Conservation (phyloP, 2,329 filamentous ascomycete species). For the Paracorniculantispora psalliotae region DNA sequence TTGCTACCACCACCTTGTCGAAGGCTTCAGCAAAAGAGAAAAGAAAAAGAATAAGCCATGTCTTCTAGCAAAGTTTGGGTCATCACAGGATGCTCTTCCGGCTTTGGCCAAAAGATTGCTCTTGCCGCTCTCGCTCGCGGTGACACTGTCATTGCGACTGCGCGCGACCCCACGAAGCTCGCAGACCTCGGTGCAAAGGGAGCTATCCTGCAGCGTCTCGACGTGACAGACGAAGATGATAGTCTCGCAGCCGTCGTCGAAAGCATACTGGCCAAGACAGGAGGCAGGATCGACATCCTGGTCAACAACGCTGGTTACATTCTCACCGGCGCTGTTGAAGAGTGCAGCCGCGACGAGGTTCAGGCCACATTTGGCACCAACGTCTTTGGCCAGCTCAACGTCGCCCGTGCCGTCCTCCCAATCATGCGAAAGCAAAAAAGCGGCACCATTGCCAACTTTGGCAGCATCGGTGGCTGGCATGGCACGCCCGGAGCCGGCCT, state of each 20-base stretch:
- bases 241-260: not conserved
- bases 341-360: constrained; percentile 32
- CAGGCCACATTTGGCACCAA: constrained; percentile 45
- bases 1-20: not conserved
- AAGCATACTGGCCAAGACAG: constrained; percentile 17
- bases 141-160: constrained; percentile 47
- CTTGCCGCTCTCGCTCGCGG: constrained; percentile 38
- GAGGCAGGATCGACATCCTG: constrained; percentile 41
- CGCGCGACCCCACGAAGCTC: constrained; percentile 36
- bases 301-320: constrained; percentile 45
- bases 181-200: constrained; percentile 38
- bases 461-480: constrained; percentile 41
- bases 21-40: not conserved
- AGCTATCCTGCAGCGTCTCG: constrained; percentile 39
- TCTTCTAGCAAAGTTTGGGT: constrained; percentile 41
- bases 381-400: constrained; percentile 47
- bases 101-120: constrained; percentile 44
- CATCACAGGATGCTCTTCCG: constrained; percentile 47
- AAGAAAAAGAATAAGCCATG: not conserved
- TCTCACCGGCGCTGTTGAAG: constrained; percentile 38
- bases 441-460: constrained; percentile 38
- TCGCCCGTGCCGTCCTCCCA: constrained; percentile 43
- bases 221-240: constrained; percentile 33
- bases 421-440: constrained; percentile 36
- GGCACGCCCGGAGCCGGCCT: constrained; percentile 34